Conservation (phyloP, 306 rosid species). For the Canavalia ensiformis region DNA sequence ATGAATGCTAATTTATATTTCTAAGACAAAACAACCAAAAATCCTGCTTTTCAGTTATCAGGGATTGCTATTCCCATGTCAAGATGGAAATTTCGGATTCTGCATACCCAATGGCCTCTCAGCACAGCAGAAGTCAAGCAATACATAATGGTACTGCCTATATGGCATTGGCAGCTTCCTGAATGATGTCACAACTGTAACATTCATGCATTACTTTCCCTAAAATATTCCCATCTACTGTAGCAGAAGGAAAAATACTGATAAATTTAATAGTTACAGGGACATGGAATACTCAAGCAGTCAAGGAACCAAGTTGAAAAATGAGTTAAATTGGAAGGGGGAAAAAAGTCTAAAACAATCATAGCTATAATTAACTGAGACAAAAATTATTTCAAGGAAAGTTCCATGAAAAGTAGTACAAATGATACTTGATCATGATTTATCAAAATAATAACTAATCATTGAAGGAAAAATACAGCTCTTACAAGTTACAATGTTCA, state of each 20-base stretch:
- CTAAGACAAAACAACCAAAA: conserved; percentile 29
- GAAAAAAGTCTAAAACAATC: neutral
- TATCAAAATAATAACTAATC: conserved; percentile 25
- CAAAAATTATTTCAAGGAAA: conserved; percentile 27
- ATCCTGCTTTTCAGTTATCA: conserved; percentile 41
- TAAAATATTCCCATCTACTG: conserved; percentile 16
- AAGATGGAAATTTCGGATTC: conserved; percentile 20
- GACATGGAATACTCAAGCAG: conserved; percentile 22
- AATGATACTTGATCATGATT: conserved; percentile 10
- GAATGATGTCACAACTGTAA: neutral
- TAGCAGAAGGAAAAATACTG: neutral
- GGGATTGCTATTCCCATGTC: conserved; percentile 14
- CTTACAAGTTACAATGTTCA: neutral
- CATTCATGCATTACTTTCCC: neutral
- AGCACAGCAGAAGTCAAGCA: conserved; percentile 21
- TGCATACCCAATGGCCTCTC: conserved; percentile 3
- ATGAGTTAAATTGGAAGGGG: conserved; percentile 24
- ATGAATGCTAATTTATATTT: conserved; percentile 29
- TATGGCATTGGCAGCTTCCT: neutral
- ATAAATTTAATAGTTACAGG: neutral
- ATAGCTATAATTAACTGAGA: conserved; percentile 2
- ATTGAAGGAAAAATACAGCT: conserved; percentile 40
- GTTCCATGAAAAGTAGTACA: conserved; percentile 18
- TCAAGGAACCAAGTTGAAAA: conserved; percentile 36
- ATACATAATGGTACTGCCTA: neutral